Evolutionary conservation across 1,139 yeast genomes (phyloP).

Genomic region (Hyphopichia khmerensis): DNA sequence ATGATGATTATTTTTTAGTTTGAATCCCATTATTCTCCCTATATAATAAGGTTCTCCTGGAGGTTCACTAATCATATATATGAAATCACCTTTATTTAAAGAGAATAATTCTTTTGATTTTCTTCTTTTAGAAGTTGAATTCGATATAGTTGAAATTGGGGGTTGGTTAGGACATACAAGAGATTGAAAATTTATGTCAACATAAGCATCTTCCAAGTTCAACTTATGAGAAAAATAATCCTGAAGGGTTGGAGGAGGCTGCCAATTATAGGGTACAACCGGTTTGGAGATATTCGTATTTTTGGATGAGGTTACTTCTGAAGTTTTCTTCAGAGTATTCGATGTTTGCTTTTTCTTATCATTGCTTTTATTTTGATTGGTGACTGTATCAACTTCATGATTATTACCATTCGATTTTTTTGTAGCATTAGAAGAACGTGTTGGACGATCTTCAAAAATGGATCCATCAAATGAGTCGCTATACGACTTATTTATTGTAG

Average conservation of each 20-base stretch:
- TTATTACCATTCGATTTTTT: not conserved
- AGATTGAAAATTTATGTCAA: slow-evolving; percentile 30
- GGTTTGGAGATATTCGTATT: not conserved
- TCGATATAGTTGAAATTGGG: slow-evolving; percentile 2
- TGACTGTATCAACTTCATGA: no score
- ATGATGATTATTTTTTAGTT: slow-evolving; percentile 25
- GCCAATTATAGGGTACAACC: slow-evolving; percentile 40
- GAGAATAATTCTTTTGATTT: slow-evolving; percentile 17
- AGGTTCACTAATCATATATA: slow-evolving; percentile 88
- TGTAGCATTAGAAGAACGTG: not conserved
- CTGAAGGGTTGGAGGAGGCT: slow-evolving; percentile 26
- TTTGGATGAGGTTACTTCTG: not conserved
- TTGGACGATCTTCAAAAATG: slow-evolving; percentile 22
- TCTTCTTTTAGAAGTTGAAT: slow-evolving; percentile 12
- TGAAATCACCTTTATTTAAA: slow-evolving; percentile 58
- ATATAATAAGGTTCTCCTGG: slow-evolving; percentile 94
- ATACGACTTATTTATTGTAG: slow-evolving; percentile 44
- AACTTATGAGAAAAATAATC: slow-evolving; percentile 41
- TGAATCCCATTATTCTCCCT: slow-evolving; percentile 82
- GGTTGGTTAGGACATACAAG: slow-evolving; percentile 36
- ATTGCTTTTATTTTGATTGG: not conserved
- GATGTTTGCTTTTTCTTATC: slow-evolving; percentile 1
- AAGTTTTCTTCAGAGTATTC: slow-evolving; percentile 1
- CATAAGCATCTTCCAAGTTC: slow-evolving; percentile 33
- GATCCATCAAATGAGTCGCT: slow-evolving; percentile 37